A percentile compares a stretch with the other conserved stretches of the same genome.
phyloP scores from a whole-genome alignment of 106 monocot genomes.

The Dendrobium chrysotoxum region DNA sequence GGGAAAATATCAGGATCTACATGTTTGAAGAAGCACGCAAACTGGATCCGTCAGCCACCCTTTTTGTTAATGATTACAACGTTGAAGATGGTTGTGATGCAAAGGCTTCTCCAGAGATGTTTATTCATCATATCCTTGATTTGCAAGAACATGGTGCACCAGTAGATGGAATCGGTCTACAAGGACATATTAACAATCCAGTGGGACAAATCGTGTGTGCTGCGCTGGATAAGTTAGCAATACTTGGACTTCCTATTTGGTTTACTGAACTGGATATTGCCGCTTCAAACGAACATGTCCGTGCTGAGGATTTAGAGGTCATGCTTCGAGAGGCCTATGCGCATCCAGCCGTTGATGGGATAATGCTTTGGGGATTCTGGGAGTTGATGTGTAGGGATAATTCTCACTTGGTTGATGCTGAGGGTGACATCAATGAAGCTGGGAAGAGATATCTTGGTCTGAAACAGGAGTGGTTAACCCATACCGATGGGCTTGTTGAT shows the following conservation, averaged over 20 bases:
- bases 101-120: constrained; percentile 74
- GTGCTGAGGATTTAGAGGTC: constrained; percentile 92
- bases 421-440: constrained; percentile 75
- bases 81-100: constrained; percentile 80
- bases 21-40: constrained; percentile 76
- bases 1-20: constrained; percentile 64
- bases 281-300: constrained; percentile 63
- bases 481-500: constrained; percentile 38
- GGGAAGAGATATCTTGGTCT: constrained; percentile 70
- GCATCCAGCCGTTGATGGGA: constrained; percentile 77
- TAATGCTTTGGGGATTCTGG: constrained; percentile 89
- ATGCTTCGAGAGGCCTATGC: constrained; percentile 76
- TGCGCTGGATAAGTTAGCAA: constrained; percentile 68
- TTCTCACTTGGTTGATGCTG: constrained; percentile 72
- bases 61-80: constrained; percentile 94
- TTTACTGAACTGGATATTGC: constrained; percentile 83
- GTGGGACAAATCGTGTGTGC: constrained; percentile 61
- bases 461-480: constrained; percentile 66
- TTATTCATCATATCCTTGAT: constrained; percentile 63
- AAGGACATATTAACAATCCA: constrained; percentile 76
- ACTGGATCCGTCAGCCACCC: constrained; percentile 62
- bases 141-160: constrained; percentile 72
- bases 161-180: constrained; percentile 76
- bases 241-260: constrained; percentile 85
- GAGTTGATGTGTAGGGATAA: constrained; percentile 70